These are phyloP conservation scores for Afroboletus lepidellus DNA, from an alignment of 1,284 basidiomycete species.

Conservation along the genomic window DNA sequence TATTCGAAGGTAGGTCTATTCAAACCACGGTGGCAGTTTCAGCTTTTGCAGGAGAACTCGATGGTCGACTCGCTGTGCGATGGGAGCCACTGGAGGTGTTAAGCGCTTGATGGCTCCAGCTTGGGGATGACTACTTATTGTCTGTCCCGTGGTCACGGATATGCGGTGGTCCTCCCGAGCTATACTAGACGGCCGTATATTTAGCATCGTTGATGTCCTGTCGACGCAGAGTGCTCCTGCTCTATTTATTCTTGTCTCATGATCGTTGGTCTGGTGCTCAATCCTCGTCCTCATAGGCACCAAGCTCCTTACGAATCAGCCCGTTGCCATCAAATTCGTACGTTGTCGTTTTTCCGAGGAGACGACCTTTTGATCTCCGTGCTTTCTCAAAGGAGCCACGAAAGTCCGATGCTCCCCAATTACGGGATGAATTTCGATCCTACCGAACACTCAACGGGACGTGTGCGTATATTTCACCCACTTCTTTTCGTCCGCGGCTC, in stretches of 20 bases:
- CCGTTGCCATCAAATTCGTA: constrained; percentile 98
- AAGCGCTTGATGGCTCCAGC: constrained; percentile 19
- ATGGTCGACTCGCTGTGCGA: constrained; percentile 2
- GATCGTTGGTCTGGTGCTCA: constrained; percentile 15
- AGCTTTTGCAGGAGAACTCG: constrained; percentile 2
- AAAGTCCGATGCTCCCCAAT: constrained; percentile 96
- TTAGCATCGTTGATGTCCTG: constrained; percentile 3
- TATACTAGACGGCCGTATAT: constrained; percentile 6
- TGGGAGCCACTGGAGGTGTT: constrained; percentile 2
- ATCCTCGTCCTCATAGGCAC: constrained; percentile 53
- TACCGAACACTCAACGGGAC: constrained; percentile 95
- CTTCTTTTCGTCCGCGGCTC: constrained; percentile 13
- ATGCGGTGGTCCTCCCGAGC: constrained; percentile 4
- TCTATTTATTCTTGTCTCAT: constrained; percentile 6
- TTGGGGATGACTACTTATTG: constrained; percentile 2
- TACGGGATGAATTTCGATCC: constrained; percentile 95
- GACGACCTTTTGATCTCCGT: constrained; percentile 14
- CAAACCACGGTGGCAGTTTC: neutral
- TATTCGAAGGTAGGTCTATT: constrained; percentile 64
- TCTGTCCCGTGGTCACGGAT: constrained; percentile 6
- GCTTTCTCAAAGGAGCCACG: constrained; percentile 78
- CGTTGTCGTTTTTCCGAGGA: constrained; percentile 34
- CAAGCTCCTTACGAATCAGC: constrained; percentile 85
- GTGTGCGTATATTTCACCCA: constrained; percentile 53
- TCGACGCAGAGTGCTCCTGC: constrained; percentile 4